Evolutionary conservation across 2,329 filamentous ascomycete species (phyloP).

Genomic region (Cryphonectria nitschkei): DNA sequence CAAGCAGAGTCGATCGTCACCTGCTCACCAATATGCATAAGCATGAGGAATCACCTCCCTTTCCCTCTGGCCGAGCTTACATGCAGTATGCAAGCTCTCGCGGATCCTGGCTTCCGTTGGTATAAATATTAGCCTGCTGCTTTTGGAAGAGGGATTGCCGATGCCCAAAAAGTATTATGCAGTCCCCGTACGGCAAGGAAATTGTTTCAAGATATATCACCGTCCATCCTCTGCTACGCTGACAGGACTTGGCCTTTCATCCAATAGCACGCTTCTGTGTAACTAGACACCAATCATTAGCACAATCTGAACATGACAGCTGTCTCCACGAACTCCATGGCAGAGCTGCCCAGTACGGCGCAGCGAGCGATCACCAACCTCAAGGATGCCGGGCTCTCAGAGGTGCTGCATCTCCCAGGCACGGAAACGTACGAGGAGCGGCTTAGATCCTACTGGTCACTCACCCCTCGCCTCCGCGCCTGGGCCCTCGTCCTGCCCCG

Average conservation of each 20-base stretch:
- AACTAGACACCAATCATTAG: background rate
- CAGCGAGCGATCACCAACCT: background rate
- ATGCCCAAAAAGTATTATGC: background rate
- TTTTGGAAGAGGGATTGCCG: background rate
- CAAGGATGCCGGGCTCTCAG: background rate
- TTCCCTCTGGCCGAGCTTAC: background rate
- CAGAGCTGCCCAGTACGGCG: background rate
- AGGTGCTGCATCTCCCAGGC: background rate
- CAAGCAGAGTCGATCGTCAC: background rate
- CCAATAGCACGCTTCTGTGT: too few species aligned
- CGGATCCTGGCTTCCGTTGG: background rate
- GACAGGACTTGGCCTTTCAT: background rate
- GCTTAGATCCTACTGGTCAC: constrained; percentile 12
- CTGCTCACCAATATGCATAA: background rate
- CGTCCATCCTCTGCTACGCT: background rate
- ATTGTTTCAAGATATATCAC: background rate
- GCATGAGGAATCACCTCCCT: background rate
- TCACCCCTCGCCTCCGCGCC: constrained; percentile 3
- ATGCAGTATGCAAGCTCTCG: background rate
- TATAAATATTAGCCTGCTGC: background rate
- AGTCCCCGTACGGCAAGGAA: background rate
- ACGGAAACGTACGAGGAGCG: constrained; percentile 2
- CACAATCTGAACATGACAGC: background rate
- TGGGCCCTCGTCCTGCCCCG: constrained; percentile 13
- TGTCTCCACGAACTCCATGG: background rate